phyloP scores from a whole-genome alignment of 768 basidiomycete species.

The Mycena vulgaris region DNA sequence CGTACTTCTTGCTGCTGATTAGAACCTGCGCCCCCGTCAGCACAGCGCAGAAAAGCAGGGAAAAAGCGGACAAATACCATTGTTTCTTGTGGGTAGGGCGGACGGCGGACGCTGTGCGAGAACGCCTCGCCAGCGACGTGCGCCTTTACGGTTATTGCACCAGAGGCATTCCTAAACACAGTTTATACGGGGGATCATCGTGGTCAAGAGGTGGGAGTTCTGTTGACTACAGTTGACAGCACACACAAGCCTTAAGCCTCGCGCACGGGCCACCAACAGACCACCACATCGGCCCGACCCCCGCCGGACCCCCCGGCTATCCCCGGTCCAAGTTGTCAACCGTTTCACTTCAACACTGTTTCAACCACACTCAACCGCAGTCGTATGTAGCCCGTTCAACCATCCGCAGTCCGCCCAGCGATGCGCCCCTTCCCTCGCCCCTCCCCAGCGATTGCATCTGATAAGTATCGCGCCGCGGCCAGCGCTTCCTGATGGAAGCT shows the following conservation, averaged over 20 bases:
- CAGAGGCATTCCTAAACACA: slow-evolving; percentile 46
- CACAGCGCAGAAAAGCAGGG: neutral
- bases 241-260: slow-evolving; percentile 54
- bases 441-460: neutral
- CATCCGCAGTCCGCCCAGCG: neutral
- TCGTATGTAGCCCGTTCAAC: neutral
- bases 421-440: neutral
- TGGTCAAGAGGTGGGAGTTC: slow-evolving; percentile 49
- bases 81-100: slow-evolving; percentile 35
- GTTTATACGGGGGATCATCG: slow-evolving; percentile 62
- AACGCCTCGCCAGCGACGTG: slow-evolving; percentile 71
- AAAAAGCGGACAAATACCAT: slow-evolving; percentile 58
- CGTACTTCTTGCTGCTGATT: slow-evolving; percentile 85
- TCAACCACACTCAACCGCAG: no score
- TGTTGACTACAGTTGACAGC: slow-evolving; percentile 71
- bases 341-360: no score
- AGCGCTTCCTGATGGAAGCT: neutral
- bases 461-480: neutral
- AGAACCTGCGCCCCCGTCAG: slow-evolving; percentile 65
- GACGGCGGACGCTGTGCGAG: slow-evolving; percentile 55
- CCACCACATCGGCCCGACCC: neutral
- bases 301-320: neutral
- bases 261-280: slow-evolving; percentile 55
- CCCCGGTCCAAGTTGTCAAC: neutral
- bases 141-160: slow-evolving; percentile 68